These are phyloP conservation scores for Salvia splendens DNA, from an alignment of 257 asterid genomes.

Conservation along the genomic window DNA sequence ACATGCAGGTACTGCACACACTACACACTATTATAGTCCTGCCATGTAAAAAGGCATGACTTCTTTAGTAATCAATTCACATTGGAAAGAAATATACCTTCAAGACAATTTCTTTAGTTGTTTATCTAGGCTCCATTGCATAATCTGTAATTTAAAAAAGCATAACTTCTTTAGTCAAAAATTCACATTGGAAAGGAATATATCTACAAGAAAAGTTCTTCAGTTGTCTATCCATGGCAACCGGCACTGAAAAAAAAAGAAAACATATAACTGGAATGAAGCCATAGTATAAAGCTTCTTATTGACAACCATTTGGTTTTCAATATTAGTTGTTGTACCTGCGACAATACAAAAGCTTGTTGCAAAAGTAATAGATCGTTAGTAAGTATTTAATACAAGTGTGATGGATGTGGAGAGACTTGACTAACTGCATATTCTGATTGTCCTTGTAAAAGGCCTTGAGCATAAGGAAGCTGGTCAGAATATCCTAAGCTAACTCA, in stretches of 20 bases:
- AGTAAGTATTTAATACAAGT: slow-evolving; percentile 23
- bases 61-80: slow-evolving; percentile 11
- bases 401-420: slow-evolving; percentile 41
- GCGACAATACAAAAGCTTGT: slow-evolving; percentile 22
- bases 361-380: slow-evolving; percentile 26
- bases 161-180: too few relatives aligned
- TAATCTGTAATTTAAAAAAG: too few relatives aligned
- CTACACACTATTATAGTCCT: slow-evolving; percentile 57
- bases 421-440: slow-evolving; percentile 71
- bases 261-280: slow-evolving; percentile 43
- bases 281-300: slow-evolving; percentile 68
- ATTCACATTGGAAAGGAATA: too few relatives aligned
- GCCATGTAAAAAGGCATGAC: slow-evolving; percentile 26
- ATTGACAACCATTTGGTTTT: slow-evolving; percentile 86
- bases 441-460: slow-evolving; percentile 67
- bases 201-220: too few relatives aligned
- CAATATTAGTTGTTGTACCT: slow-evolving; percentile 83
- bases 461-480: slow-evolving; percentile 60
- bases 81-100: slow-evolving; percentile 51
- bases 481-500: slow-evolving; percentile 67
- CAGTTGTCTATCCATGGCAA: slow-evolving; percentile 74
- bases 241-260: slow-evolving; percentile 67
- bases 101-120: slow-evolving; percentile 92
- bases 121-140: slow-evolving; percentile 10
- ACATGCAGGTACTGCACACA: too few relatives aligned